Conservation (phyloP, 2,329 filamentous ascomycete genomes). For the Didymosphaeria variabile region DNA sequence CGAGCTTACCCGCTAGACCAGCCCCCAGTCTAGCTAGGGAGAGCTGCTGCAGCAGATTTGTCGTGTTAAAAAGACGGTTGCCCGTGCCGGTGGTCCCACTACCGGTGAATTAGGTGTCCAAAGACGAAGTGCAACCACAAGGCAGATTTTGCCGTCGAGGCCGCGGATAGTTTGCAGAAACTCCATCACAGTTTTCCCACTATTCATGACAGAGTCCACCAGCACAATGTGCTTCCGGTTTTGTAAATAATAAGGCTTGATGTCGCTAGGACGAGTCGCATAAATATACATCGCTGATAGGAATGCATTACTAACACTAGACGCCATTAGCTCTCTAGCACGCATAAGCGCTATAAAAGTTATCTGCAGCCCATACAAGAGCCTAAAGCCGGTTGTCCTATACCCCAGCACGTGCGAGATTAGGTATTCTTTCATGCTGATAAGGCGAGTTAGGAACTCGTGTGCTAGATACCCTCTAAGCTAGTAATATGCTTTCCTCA, state of each 20-base stretch:
- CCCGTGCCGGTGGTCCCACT: slow-evolving; percentile 65
- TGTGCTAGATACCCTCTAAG: slow-evolving; percentile 65
- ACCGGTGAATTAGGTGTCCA: slow-evolving; percentile 67
- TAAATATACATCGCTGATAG: slow-evolving; percentile 63
- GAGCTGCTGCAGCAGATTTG: slow-evolving; percentile 54
- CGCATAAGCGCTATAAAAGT: slow-evolving; percentile 68
- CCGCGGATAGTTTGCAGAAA: slow-evolving; percentile 60
- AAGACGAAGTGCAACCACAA: slow-evolving; percentile 64
- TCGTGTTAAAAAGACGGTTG: slow-evolving; percentile 68
- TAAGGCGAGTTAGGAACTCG: slow-evolving; percentile 55
- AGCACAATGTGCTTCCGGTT: slow-evolving; percentile 58
- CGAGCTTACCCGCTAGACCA: too few species aligned
- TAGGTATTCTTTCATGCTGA: slow-evolving; percentile 60
- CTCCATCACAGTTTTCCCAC: slow-evolving; percentile 58
- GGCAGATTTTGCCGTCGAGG: slow-evolving; percentile 51
- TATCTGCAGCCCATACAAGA: slow-evolving; percentile 59
- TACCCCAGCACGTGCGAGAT: slow-evolving; percentile 64
- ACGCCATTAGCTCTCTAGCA: slow-evolving; percentile 68
- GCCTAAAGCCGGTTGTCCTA: slow-evolving; percentile 55
- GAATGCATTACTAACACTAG: slow-evolving; percentile 64
- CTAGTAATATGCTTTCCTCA: slow-evolving; percentile 60
- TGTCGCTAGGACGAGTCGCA: slow-evolving; percentile 51
- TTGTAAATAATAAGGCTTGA: slow-evolving; percentile 43
- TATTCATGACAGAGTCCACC: slow-evolving; percentile 69
- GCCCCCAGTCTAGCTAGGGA: too few species aligned